These are phyloP conservation scores for Tricholoma flavovirens DNA, from an alignment of 768 basidiomycete genomes.

Conservation along the genomic window DNA sequence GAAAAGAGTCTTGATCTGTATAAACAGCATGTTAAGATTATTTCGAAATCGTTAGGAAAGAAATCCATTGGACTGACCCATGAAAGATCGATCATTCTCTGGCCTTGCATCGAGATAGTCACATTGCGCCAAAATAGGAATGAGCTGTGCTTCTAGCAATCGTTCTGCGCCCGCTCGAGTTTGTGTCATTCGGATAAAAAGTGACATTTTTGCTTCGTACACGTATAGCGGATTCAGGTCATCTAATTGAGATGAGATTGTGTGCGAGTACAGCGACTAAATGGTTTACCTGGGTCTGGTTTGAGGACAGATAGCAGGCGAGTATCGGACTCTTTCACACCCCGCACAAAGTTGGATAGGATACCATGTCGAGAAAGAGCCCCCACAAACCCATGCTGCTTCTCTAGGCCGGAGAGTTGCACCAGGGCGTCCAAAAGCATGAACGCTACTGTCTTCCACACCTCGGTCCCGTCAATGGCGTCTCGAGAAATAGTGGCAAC, in stretches of 20 bases:
- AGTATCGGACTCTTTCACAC: conserved; percentile 77
- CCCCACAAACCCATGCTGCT: conserved; percentile 55
- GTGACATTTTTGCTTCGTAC: conserved; percentile 91
- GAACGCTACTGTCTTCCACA: conserved; percentile 96
- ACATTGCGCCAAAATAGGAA: conserved; percentile 73
- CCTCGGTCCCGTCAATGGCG: conserved; percentile 90
- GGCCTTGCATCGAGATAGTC: conserved; percentile 85
- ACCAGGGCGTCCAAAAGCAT: conserved; percentile 81
- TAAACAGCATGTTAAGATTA: conserved; percentile 4
- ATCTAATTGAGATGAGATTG: conserved; percentile 38
- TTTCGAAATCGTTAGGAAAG: background rate
- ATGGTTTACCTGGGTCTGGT: conserved; percentile 74
- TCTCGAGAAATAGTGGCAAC: conserved; percentile 76
- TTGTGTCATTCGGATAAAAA: conserved; percentile 81
- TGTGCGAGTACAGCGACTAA: background rate
- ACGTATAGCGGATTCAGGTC: conserved; percentile 89
- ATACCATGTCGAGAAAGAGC: conserved; percentile 69
- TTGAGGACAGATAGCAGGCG: conserved; percentile 72
- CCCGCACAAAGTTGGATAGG: conserved; percentile 73
- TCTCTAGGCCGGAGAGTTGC: conserved; percentile 64
- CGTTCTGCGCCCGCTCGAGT: conserved; percentile 80
- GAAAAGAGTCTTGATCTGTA: conserved; percentile 77
- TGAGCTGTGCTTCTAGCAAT: conserved; percentile 69
- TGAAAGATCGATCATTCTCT: conserved; percentile 74
- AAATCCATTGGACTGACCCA: conserved; percentile 44